These are phyloP conservation scores for Citrullus amarus DNA, from an alignment of 306 rosid species.

Conservation along the genomic window DNA sequence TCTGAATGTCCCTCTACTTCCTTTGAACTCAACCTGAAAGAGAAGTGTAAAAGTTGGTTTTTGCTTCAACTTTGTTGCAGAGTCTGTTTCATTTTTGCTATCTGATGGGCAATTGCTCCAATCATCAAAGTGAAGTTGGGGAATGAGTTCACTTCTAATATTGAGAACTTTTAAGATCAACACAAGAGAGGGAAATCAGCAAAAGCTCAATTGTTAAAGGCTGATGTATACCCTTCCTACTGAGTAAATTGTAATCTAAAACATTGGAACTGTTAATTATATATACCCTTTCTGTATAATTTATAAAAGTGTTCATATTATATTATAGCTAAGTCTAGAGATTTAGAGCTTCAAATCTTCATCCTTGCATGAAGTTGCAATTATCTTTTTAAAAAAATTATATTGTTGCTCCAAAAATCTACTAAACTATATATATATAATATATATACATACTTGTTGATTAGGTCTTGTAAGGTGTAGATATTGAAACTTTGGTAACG, in stretches of 20 bases:
- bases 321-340: too few species aligned
- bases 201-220: not conserved
- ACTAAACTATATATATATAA: too few species aligned
- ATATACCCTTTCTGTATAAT: not conserved
- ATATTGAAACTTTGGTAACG: too few species aligned
- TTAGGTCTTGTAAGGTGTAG: too few species aligned
- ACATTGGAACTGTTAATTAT: not conserved
- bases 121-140: not conserved
- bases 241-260: not conserved
- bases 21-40: not conserved
- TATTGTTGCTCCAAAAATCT: too few species aligned
- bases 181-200: not conserved
- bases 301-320: not conserved
- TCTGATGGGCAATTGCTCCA: not conserved
- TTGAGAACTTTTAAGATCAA: not conserved
- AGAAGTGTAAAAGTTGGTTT: not conserved
- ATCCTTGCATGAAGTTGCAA: too few species aligned
- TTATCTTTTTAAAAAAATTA: too few species aligned
- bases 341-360: not conserved
- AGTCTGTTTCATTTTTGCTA: not conserved
- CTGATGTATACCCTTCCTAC: not conserved
- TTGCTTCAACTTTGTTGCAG: conserved; percentile 1
- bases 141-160: not conserved
- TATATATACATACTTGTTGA: too few species aligned
- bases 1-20: not conserved